Evolutionary conservation across 495 filamentous ascomycete species (phyloP).

Genomic region (Penicillium goetzii): DNA sequence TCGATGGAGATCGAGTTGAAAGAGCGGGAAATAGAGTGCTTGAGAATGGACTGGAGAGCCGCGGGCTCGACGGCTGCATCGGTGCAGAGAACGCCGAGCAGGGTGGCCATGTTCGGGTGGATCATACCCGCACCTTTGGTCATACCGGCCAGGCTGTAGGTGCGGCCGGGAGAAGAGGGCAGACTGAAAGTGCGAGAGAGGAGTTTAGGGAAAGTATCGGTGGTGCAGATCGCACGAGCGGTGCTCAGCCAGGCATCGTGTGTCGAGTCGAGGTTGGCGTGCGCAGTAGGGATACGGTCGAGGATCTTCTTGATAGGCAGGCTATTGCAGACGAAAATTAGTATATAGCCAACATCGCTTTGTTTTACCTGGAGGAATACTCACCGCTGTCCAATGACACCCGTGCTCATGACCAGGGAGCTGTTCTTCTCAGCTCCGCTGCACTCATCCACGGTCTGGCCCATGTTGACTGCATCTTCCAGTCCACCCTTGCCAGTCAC

Average conservation of each 20-base stretch:
- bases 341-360: background rate
- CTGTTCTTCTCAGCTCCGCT: conserved; percentile 64
- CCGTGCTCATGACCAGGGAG: conserved; percentile 95
- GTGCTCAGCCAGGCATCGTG: conserved; percentile 86
- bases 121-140: conserved; percentile 99
- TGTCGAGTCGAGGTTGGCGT: conserved; percentile 66
- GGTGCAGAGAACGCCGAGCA: conserved; percentile 91
- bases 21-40: conserved; percentile 74
- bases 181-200: conserved; percentile 81
- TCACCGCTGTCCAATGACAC: conserved; percentile 93
- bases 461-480: conserved; percentile 89
- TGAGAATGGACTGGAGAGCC: conserved; percentile 70
- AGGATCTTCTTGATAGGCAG: conserved; percentile 92
- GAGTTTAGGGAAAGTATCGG: conserved; percentile 98
- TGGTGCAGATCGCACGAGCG: conserved; percentile 95
- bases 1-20: conserved; percentile 99
- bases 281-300: conserved; percentile 74
- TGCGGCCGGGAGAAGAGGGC: conserved; percentile 71
- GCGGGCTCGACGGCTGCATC: conserved; percentile 79
- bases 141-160: conserved; percentile 89
- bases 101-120: conserved; percentile 98
- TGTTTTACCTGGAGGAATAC: background rate
- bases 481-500: conserved; percentile 91
- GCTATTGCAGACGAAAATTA: conserved; percentile 39
- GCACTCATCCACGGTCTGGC: conserved; percentile 70